These are phyloP conservation scores for Podaxis sp. DNA, from an alignment of 768 basidiomycete genomes.

Conservation along the genomic window DNA sequence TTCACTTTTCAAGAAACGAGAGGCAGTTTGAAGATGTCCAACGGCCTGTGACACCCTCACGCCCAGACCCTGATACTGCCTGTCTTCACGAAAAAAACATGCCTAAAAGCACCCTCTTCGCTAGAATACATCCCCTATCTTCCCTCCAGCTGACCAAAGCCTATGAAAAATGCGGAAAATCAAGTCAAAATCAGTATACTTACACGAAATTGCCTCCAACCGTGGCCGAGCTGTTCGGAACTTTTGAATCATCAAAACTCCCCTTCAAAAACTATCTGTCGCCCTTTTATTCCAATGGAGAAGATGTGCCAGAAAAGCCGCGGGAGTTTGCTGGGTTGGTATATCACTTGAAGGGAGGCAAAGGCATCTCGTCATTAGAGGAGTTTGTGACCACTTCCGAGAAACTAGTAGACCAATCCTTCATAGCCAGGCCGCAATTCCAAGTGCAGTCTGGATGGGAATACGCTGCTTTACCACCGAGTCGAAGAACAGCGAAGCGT, in stretches of 20 bases:
- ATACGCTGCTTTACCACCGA: slow-evolving; percentile 71
- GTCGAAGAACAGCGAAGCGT: slow-evolving; percentile 58
- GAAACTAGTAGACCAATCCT: background rate
- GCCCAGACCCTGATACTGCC: background rate
- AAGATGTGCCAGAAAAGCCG: slow-evolving; percentile 66
- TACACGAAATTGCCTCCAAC: slow-evolving; percentile 55
- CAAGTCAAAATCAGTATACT: slow-evolving; percentile 38
- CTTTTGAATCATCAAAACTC: slow-evolving; percentile 45
- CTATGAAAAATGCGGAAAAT: slow-evolving; percentile 26
- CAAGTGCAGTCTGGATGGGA: slow-evolving; percentile 66
- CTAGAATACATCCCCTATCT: slow-evolving; percentile 6
- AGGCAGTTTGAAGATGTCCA: background rate
- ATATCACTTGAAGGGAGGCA: slow-evolving; percentile 69
- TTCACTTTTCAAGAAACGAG: background rate
- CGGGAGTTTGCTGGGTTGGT: slow-evolving; percentile 78
- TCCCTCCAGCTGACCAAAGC: slow-evolving; percentile 27
- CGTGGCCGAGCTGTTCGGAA: slow-evolving; percentile 40
- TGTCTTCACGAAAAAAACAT: background rate
- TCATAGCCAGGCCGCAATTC: slow-evolving; percentile 10
- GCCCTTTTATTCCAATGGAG: slow-evolving; percentile 76
- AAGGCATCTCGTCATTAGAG: slow-evolving; percentile 53
- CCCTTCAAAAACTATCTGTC: slow-evolving; percentile 64
- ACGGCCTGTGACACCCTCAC: background rate
- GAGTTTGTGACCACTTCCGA: slow-evolving; percentile 46
- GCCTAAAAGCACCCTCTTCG: background rate